Percentiles rank a stretch among this genome's conserved stretches.
These are phyloP conservation scores for Arabis alpina DNA, from an alignment of 345 rosid species.

Conservation along the genomic window DNA sequence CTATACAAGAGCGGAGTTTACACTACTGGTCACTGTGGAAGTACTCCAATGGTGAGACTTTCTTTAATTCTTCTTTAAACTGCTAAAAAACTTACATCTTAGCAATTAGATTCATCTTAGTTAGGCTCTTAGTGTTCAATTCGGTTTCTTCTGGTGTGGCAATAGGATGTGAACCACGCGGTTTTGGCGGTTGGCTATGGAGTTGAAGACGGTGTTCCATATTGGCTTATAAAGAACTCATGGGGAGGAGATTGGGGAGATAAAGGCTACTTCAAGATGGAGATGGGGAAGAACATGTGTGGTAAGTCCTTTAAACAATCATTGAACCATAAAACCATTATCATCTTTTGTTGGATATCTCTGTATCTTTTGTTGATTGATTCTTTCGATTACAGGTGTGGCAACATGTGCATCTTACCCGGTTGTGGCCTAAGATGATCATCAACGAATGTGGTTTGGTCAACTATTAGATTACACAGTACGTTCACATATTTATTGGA, in stretches of 20 bases:
- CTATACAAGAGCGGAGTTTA: slow-evolving; percentile 82
- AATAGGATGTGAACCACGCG: slow-evolving; percentile 97
- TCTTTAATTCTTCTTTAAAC: background rate
- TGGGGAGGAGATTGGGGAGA: slow-evolving; percentile 88
- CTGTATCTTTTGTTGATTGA: slow-evolving; percentile 1
- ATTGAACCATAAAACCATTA: background rate
- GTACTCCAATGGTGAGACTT: slow-evolving; percentile 66
- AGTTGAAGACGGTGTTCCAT: slow-evolving; percentile 73
- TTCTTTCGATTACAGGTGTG: slow-evolving; percentile 58
- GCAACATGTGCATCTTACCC: slow-evolving; percentile 97
- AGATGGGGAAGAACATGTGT: slow-evolving; percentile 93
- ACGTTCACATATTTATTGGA: slow-evolving; percentile 20
- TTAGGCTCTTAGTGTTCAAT: background rate
- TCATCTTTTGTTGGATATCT: background rate
- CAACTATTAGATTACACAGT: slow-evolving; percentile 2
- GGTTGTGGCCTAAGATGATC: slow-evolving; percentile 54
- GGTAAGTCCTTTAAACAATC: slow-evolving; percentile 58
- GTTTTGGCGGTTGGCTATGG: slow-evolving; percentile 97
- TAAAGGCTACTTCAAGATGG: slow-evolving; percentile 94
- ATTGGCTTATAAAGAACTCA: slow-evolving; percentile 95
- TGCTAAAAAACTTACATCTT: background rate
- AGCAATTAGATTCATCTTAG: background rate
- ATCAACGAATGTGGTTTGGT: slow-evolving; percentile 24
- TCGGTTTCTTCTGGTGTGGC: slow-evolving; percentile 8
- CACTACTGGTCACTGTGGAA: slow-evolving; percentile 71